phyloP scores from a whole-genome alignment of 192 early-diverging fungal genomes.

The Irineochytrium annulatum region DNA sequence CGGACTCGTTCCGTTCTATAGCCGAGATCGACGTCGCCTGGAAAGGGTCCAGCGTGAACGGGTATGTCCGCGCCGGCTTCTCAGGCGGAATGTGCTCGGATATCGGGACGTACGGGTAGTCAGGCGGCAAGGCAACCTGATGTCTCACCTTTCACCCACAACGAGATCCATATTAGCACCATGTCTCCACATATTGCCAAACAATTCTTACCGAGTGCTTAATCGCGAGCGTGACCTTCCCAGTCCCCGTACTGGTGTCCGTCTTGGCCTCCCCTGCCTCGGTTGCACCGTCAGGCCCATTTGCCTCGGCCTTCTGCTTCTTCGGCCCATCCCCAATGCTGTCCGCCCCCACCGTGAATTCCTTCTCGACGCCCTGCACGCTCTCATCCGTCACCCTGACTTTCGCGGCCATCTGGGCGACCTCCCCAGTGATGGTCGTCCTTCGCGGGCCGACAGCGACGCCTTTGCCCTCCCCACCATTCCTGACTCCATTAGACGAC shows the following conservation, averaged over 20 bases:
- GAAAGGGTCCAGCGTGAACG: conserved; percentile 93
- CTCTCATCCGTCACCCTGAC: conserved; percentile 10
- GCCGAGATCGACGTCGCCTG: conserved; percentile 82
- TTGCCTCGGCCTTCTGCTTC: neutral
- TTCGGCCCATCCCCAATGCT: conserved; percentile 20
- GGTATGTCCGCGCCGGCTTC: conserved; percentile 81
- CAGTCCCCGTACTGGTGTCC: neutral
- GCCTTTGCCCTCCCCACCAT: neutral
- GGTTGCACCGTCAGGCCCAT: neutral
- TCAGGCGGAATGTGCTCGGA: conserved; percentile 76
- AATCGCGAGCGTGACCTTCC: conserved; percentile 17
- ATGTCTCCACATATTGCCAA: neutral
- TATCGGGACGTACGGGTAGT: conserved; percentile 81
- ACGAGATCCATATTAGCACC: neutral
- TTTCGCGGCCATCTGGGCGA: neutral
- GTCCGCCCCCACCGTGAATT: conserved; percentile 21
- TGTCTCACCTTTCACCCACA: conserved; percentile 68
- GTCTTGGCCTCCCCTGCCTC: neutral
- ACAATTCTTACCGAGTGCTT: conserved; percentile 23
- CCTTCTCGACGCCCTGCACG: conserved; percentile 21
- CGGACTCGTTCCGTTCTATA: conserved; percentile 88
- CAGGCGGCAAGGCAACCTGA: conserved; percentile 88
- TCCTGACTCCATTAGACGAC: neutral
- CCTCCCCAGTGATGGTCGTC: neutral
- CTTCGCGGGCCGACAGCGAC: neutral